Base-by-base conservation (phyloP, 1,139 yeast genomes). In the Saccharomyces pastorianus region DNA sequence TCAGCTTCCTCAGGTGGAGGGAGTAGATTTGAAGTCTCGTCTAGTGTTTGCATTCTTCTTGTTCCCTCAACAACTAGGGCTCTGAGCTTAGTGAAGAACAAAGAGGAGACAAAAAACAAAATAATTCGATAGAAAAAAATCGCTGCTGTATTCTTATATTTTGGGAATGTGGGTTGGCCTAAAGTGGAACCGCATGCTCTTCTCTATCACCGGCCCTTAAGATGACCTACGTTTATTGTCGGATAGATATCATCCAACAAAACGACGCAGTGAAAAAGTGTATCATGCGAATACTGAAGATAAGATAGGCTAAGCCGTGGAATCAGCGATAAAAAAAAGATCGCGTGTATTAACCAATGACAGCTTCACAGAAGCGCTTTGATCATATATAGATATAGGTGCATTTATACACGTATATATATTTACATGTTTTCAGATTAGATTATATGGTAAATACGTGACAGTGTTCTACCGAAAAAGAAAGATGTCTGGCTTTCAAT, bases 1-100 rank as follows among this genome's bases (percentile, higher is more conserved):
- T 56, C 58, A 27, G 46, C 31, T 11, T 32, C 49, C n/a, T 54
- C 58, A 2, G 55, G 34, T 3, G 51, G 55, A 6, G 61, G 51
- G 42, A 64, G 44, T 25, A 64, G 53, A 27, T 59, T 56, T 3
- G 61, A 55, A 1, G 60, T 60, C 52, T 61, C 64, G 48, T 63
- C 64, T 23, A 54, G 47, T 3, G 61, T 56, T 46, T 59, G 61
- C 64, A 60, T 61, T 23, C 31, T 20, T 49, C 23, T 25, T 20
- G 31, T 41, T 28, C 29, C 20, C 29, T 14, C 17, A 31, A n/a
- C 27, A 46, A 46, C 28, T 46, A 46, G 48, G n/a, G 28, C 7
- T 46, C 31, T 46, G 5, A 27, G 31, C 9, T 14, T 26, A 13
- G 31, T 14, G 20, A 26, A 46, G 48, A 27, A 46, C 31, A 26